phyloP scores from a whole-genome alignment of 2,329 filamentous ascomycete genomes.

The Colletotrichum sp. region DNA sequence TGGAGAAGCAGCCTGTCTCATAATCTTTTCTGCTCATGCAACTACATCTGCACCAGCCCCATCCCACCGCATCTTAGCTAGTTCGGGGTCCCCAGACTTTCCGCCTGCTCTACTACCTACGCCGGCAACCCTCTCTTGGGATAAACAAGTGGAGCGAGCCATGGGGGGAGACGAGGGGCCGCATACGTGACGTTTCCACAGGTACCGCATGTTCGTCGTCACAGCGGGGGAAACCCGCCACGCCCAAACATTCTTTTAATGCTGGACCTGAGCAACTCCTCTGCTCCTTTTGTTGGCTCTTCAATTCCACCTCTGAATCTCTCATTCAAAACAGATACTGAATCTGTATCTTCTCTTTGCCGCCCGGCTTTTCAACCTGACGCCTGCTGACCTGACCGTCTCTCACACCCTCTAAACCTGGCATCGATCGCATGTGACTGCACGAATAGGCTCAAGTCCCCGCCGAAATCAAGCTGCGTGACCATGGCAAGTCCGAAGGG shows the following conservation, averaged over 20 bases:
- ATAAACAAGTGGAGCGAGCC: not conserved
- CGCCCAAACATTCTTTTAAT: not conserved
- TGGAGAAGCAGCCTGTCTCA: not conserved
- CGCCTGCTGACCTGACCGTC: not conserved
- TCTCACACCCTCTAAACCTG: not conserved
- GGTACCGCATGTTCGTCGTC: conserved; percentile 6
- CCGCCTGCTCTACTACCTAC: not conserved
- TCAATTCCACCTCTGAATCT: not conserved
- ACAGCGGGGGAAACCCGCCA: not conserved
- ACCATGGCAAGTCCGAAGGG: not conserved
- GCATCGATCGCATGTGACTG: not conserved
- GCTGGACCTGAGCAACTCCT: not conserved
- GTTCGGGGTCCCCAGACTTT: not conserved
- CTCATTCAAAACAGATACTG: not conserved
- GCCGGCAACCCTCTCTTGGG: not conserved
- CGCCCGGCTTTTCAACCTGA: not conserved
- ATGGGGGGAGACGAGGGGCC: conserved; percentile 7
- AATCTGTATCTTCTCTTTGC: not conserved
- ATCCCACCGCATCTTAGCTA: not conserved
- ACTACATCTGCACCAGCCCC: not conserved
- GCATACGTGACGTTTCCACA: not conserved
- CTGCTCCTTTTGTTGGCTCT: not conserved
- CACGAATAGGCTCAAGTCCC: not conserved
- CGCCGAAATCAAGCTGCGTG: not conserved
- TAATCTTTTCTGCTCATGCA: not conserved